Percentiles rank a stretch among this genome's conserved stretches.
Conservation (phyloP, 345 rosid species). For the Lagerstroemia speciosa region DNA sequence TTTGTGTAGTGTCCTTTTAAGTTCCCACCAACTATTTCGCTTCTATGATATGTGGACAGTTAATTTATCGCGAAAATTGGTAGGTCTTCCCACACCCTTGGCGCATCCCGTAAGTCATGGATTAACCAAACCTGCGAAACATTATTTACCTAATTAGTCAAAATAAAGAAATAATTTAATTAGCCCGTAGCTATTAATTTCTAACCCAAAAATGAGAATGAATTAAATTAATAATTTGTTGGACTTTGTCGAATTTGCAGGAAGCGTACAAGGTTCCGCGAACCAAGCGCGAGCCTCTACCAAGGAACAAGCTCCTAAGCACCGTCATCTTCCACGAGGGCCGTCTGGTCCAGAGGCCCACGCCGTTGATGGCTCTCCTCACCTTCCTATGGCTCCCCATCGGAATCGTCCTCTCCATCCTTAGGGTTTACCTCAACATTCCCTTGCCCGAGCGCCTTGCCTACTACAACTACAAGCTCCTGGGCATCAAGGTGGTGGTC, state of each 20-base stretch:
- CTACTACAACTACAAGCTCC: constrained; percentile 41
- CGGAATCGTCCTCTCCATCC: constrained; percentile 42
- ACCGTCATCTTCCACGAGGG: constrained; percentile 75
- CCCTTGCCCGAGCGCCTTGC: constrained; percentile 62
- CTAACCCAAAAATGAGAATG: too few species aligned
- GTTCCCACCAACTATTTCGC: neutral
- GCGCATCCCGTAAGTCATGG: neutral
- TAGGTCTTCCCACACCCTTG: neutral
- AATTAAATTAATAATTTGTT: too few species aligned
- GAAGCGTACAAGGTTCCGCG: constrained; percentile 66
- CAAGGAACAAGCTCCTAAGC: constrained; percentile 61
- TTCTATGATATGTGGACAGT: neutral
- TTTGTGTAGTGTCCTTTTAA: too few species aligned
- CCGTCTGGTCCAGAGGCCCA: constrained; percentile 58
- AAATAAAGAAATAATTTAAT: neutral
- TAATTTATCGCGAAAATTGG: neutral
- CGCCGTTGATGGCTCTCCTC: constrained; percentile 50
- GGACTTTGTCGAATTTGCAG: constrained; percentile 19
- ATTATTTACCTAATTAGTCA: neutral
- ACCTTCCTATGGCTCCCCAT: constrained; percentile 67
- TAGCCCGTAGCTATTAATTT: too few species aligned
- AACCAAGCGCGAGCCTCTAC: constrained; percentile 57
- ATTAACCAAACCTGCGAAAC: neutral
- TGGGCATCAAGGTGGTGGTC: constrained; percentile 46
- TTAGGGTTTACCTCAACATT: constrained; percentile 52